Conservation (phyloP, 225 moss, liverwort and hornwort genomes). For the Sphagnum contortum region DNA sequence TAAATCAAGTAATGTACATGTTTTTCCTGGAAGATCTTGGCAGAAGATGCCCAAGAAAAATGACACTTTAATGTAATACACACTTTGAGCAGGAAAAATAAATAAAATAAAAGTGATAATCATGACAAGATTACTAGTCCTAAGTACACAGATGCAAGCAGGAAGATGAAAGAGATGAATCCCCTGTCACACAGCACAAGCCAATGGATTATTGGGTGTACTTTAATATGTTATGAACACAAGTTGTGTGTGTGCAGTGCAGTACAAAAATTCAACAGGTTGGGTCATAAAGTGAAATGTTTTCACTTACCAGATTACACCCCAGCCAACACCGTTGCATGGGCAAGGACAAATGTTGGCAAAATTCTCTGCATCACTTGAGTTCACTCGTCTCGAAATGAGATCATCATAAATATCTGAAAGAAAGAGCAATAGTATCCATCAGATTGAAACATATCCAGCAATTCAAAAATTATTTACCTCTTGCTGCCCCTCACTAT, state of each 20-base stretch:
- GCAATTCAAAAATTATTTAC: no score
- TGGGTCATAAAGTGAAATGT: background rate
- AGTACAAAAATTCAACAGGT: background rate
- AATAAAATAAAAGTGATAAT: background rate
- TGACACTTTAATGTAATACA: no score
- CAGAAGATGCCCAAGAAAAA: no score
- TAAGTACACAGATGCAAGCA: conserved; percentile 79
- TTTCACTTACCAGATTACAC: conserved; percentile 69
- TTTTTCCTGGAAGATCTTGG: no score
- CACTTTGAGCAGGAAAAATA: background rate
- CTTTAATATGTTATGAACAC: background rate
- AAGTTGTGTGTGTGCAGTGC: no score
- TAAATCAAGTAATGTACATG: no score
- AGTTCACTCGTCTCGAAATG: conserved; percentile 88
- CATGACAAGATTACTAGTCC: conserved; percentile 71
- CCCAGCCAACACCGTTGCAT: conserved; percentile 90
- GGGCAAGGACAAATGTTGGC: conserved; percentile 81
- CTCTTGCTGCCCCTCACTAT: no score
- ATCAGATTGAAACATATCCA: no score
- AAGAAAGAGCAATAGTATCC: background rate
- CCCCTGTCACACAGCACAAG: conserved; percentile 60
- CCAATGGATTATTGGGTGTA: background rate
- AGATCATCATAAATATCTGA: conserved; percentile 96
- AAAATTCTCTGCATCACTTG: conserved; percentile 96
- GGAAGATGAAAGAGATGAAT: conserved; percentile 72